These are phyloP conservation scores for Letharia lupina DNA, from an alignment of 495 filamentous ascomycete genomes.

Conservation along the genomic window DNA sequence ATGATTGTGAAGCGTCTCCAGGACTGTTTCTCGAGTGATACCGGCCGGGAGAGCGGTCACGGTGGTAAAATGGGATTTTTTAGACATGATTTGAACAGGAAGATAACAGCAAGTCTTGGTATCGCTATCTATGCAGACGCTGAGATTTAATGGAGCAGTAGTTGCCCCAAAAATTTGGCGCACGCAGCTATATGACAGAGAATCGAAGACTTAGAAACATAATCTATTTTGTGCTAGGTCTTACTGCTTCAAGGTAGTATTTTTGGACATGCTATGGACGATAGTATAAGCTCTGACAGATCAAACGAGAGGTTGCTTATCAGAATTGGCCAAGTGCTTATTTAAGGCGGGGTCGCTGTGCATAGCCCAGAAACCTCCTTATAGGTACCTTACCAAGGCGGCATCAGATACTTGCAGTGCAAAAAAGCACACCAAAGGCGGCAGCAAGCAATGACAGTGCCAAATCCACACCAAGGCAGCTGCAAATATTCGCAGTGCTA, in stretches of 20 bases:
- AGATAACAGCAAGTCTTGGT: background rate
- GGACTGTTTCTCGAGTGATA: conserved; percentile 55
- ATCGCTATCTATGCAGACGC: background rate
- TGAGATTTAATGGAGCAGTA: too few relatives aligned
- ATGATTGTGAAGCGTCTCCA: conserved; percentile 64
- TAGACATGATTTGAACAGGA: conserved; percentile 20
- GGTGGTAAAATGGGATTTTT: conserved; percentile 50
- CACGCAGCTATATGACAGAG: too few relatives aligned
- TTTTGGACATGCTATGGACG: background rate
- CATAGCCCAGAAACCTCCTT: too few relatives aligned
- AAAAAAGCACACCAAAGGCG: too few relatives aligned
- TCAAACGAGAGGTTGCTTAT: background rate
- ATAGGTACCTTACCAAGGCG: too few relatives aligned
- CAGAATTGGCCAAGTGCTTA: background rate
- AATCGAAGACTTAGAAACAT: too few relatives aligned
- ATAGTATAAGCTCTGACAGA: background rate
- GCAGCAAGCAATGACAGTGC: too few relatives aligned
- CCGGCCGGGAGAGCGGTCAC: conserved; percentile 62
- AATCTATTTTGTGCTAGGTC: too few relatives aligned
- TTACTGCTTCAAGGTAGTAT: background rate
- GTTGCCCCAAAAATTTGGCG: too few relatives aligned
- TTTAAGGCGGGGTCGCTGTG: background rate
- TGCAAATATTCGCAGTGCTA: too few relatives aligned
- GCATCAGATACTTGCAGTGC: too few relatives aligned
- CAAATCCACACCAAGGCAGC: too few relatives aligned